Base-by-base conservation (phyloP, 2,329 filamentous ascomycete species). In the Mollisiaceae sp. region DNA sequence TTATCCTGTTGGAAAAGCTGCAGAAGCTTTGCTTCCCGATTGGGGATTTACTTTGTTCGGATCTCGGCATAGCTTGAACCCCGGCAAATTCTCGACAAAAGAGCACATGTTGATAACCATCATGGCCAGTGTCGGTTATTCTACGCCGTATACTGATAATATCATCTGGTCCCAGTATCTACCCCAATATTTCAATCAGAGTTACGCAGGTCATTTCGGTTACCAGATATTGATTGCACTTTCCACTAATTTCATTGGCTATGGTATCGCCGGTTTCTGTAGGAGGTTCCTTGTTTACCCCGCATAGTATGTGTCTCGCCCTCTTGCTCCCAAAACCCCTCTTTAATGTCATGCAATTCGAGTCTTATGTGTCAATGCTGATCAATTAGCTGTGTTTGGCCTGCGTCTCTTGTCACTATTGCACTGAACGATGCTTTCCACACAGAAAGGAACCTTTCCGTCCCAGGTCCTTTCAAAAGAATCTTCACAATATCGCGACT, bases 61-160 rank as follows among this genome's bases (percentile, higher is more conserved):
- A 4, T 66, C 69, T 4, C 70, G 73, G 20, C 77, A 78, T 69
- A 76, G 75, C 36, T 67, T 79, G 18, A 90, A 90, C 61, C 87
- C 88, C 0, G 87, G 87, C 5, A 63, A 62, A 0, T 90, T 90
- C 76, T 90, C 88, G 71, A 82, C 87, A 73, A 91, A 90, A 76
- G 88, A 90, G 73, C 88, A 90, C 73, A 78, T 86, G 59, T 83
- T 90, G 66, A 89, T 90, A 62, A 85, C 87, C 20, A 85, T 89
- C 70, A 89, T 89, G 86, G 66, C 65, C 67, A 82, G 82, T 66
- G 79, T 81, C 14, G 81, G 82, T 14, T 80, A 77, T 70, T 78
- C 77, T 27, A 72, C 78, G 15, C 82, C 83, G 0, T 85, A 85
- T 69, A 83, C 82, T 0, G 76, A 81, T 71, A 80, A 81, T 66